A percentile compares a stretch with the other conserved stretches of the same genome.
Conservation (phyloP, 805 yeast genomes). For the Kazachstania psychrophila region DNA sequence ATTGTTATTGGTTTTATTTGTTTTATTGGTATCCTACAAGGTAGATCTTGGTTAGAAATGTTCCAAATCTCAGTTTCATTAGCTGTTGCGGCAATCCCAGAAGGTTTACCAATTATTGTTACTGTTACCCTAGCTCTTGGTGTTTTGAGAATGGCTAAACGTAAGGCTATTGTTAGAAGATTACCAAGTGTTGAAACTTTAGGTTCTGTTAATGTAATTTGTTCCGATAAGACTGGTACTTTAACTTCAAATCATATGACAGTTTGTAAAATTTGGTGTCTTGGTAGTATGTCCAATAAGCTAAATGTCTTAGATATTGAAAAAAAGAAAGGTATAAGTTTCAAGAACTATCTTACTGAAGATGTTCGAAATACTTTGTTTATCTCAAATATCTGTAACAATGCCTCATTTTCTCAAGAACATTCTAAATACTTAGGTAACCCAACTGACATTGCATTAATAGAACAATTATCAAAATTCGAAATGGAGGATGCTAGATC, state of each 20-base stretch:
- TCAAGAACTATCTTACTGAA: constrained; percentile 38
- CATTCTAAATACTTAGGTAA: constrained; percentile 74
- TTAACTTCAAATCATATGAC: constrained; percentile 90
- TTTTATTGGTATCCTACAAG: constrained; percentile 80
- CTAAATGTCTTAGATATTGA: constrained; percentile 36
- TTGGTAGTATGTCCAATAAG: constrained; percentile 43
- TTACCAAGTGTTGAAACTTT: constrained; percentile 92
- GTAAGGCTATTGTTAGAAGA: constrained; percentile 89
- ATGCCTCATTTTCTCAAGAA: constrained; percentile 60
- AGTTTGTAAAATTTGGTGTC: constrained; percentile 73
- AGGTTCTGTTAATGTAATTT: constrained; percentile 89
- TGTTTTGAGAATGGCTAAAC: constrained; percentile 90
- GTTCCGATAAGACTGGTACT: constrained; percentile 89
- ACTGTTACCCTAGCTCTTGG: constrained; percentile 96
- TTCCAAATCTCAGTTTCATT: constrained; percentile 93
- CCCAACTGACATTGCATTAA: constrained; percentile 88
- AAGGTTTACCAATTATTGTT: constrained; percentile 95
- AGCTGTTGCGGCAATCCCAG: constrained; percentile 99
- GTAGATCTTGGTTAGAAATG: constrained; percentile 95
- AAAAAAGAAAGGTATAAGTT: constrained; percentile 34
- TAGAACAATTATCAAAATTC: constrained; percentile 65
- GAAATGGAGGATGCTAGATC: constrained; percentile 64
- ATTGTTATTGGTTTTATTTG: constrained; percentile 87
- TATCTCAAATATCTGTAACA: constrained; percentile 68
- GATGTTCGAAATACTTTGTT: constrained; percentile 51